Evolutionary conservation across 352 stramenopile genomes (phyloP).

Genomic region (Phytopythium delawarense): DNA sequence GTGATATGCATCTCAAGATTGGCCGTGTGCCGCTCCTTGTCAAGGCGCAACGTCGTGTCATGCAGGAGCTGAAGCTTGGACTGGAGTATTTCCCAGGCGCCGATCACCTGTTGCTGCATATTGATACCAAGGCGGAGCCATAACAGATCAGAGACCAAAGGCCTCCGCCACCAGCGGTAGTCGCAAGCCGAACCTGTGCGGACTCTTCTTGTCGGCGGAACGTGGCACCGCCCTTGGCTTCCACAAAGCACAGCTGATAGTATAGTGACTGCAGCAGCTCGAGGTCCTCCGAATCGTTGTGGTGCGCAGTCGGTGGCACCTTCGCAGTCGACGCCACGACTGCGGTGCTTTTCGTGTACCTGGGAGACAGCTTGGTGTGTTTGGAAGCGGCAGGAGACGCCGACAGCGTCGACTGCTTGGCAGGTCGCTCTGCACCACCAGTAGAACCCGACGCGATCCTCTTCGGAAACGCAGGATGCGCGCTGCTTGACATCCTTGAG

Average conservation of each 20-base stretch:
- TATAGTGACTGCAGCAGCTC: slow-evolving; percentile 49
- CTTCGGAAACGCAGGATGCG: slow-evolving; percentile 15
- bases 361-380: background rate
- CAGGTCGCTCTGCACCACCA: slow-evolving; percentile 6
- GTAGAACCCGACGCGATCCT: slow-evolving; percentile 9
- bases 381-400: background rate
- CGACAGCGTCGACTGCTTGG: slow-evolving; percentile 1
- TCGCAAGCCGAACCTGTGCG: slow-evolving; percentile 26
- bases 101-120: slow-evolving; percentile 37
- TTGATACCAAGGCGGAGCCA: slow-evolving; percentile 3
- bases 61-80: slow-evolving; percentile 49
- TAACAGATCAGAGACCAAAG: background rate
- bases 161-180: background rate
- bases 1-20: slow-evolving; percentile 20
- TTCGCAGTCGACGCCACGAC: background rate
- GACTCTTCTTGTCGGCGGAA: slow-evolving; percentile 44
- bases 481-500: background rate
- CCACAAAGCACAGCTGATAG: slow-evolving; percentile 43
- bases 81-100: slow-evolving; percentile 35
- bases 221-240: slow-evolving; percentile 29
- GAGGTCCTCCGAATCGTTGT: slow-evolving; percentile 26
- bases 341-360: background rate
- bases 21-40: slow-evolving; percentile 29
- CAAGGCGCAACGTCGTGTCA: slow-evolving; percentile 31
- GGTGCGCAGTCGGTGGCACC: background rate